Conservation (phyloP, 345 rosid species). For the Microcos paniculata region DNA sequence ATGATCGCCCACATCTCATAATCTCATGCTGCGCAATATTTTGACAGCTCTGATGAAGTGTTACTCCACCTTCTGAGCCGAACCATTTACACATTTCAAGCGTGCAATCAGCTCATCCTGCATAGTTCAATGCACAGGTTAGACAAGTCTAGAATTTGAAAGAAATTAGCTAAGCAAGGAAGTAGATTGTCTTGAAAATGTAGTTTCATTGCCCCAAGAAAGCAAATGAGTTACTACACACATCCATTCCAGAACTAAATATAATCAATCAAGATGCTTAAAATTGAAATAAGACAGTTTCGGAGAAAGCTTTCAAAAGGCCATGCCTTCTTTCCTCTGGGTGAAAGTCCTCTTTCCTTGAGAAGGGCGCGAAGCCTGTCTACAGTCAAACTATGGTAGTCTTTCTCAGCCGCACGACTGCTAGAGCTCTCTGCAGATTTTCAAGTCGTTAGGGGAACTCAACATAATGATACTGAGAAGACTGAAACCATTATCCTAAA, state of each 20-base stretch:
- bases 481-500: neutral
- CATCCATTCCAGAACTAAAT: neutral
- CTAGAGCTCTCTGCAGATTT: slow-evolving; percentile 57
- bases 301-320: neutral
- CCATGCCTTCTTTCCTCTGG: slow-evolving; percentile 82
- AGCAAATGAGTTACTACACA: neutral
- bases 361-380: slow-evolving; percentile 88
- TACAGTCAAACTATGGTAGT: slow-evolving; percentile 68
- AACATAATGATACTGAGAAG: neutral
- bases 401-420: slow-evolving; percentile 57
- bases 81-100: slow-evolving; percentile 47
- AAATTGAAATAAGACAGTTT: neutral
- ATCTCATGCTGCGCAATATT: neutral
- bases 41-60: neutral
- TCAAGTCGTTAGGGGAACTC: neutral
- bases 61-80: slow-evolving; percentile 17
- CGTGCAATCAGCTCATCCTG: slow-evolving; percentile 92
- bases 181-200: neutral
- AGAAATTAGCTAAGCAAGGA: neutral
- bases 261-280: neutral
- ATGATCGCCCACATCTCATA: slow-evolving; percentile 16
- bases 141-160: neutral
- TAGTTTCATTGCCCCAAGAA: neutral
- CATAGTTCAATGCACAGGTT: slow-evolving; percentile 17
- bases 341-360: slow-evolving; percentile 72